Evolutionary conservation across 2,329 filamentous ascomycete species (phyloP), one percentile per base, ranked within the genome.

Genomic region (Bipolaris gigantea): DNA sequence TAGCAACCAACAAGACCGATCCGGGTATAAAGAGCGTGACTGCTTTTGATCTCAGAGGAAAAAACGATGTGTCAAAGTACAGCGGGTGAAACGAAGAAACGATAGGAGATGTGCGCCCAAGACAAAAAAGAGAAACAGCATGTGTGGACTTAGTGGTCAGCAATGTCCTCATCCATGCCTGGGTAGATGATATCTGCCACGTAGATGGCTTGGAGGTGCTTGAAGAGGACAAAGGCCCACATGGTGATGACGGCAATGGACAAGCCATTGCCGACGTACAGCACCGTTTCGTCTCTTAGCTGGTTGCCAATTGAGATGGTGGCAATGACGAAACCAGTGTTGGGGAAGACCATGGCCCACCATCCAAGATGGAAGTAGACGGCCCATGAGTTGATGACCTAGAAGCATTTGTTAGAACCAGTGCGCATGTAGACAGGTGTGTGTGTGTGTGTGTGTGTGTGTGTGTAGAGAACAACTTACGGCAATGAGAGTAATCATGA

Each of bases 301-400:
- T 64, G 63, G 47, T 72, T 69, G 13, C 73, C 75, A 34, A 77
- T 74, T 6, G 64, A 65, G 40, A 76, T 76, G 4, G 75, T 77
- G n/a, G 75, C 74, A n/a, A 77, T 68, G 44, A 73, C 67, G 47
- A 77, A 77, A 18, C 75, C 75, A 6, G 72, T 72, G 59, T 77
- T 77, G 1, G 75, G 75, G 56, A 77, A 77, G 0, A 77, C 74
- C 69, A 84, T 80, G 0, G 84, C 83, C 81, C 83, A 88, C 84
- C 84, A 87, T 0, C 83, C 83, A 2, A 87, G 75, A 79, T 62
- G 67, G 83, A 85, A 81, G 81, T 84, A 86, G 13, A 72, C 65
- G 27, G 67, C 65, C 55, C 66, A 69, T 19, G 63, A 64, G 39
- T 69, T 64, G 43, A 71, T 62, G n/a, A 69, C 65, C 70, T 73